Evolutionary conservation across 2,329 filamentous ascomycete species (phyloP), one percentile per base, ranked within the genome.

Genomic region (Trichoderma citrinoviride): DNA sequence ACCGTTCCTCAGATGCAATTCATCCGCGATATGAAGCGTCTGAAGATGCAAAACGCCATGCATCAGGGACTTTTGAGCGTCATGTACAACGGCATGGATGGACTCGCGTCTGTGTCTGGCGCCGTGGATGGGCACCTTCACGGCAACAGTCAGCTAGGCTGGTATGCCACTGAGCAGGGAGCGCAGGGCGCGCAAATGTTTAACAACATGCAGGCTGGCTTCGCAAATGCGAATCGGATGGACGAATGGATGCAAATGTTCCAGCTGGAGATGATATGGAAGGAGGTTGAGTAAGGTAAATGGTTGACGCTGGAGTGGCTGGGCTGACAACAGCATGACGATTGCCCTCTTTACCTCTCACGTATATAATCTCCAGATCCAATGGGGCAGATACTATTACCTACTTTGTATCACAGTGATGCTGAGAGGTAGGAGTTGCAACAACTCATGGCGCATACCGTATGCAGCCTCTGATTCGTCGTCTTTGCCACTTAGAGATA

Each of bases 111-210:
- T 6, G 54, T 77, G 0, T 65, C 68, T 4, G 76, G 71, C 3
- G 70, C 68, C 0, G 73, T 69, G 14, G 73, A 77, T 19, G 73
- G 74, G 0, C 61, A 77, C 21, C 47, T 68, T 57, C 74, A 79
- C 54, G 77, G 77, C 0, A 78, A 72, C 50, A 76, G 70, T 53
- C 67, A 68, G 0, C 29, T 77, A 1, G 77, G 77, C 0, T 79
- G 75, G 67, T 71, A 78, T 46, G 74, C 74, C 41, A 77, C 76
- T 19, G 68, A 73, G 27, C 53, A 75, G 21, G 76, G 77, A 0
- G 77, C 70, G 0, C 75, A 71, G n/a, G 68, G 70, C 5, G 74
- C 75, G 5, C 71, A 77, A 25, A 72, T 74, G 70, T 70, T 70
- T 52, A 70, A 75, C 1, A 72, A 76, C 1, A 76, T 76, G 74